Evolutionary conservation across 163 green algal species (phyloP), one percentile per base, ranked within the genome.

Genomic region (Chlorella variabilis): DNA sequence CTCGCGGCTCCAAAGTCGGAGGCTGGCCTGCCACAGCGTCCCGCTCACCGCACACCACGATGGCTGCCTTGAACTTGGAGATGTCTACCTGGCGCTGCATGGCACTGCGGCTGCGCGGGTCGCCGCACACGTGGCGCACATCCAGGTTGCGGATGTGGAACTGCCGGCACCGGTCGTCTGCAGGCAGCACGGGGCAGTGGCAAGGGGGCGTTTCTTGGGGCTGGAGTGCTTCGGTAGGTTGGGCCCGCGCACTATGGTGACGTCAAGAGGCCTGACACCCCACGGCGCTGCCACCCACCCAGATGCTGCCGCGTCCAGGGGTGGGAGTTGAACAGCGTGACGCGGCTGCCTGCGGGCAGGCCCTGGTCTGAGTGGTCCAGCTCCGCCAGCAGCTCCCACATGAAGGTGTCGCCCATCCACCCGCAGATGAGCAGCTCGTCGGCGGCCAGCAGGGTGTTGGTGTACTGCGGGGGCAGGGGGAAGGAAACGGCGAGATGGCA

Each of bases 391-490:
- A 92, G 29, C 34, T 73, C 68, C 76, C 74, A 84, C 84, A 91
- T 91, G 51, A 87, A 82, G 1, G 62, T 82, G 5, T 34, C 9
- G 18, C 61, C 75, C 75, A 81, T 73, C 87, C 87, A 91, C 27
- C 88, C 86, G 25, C 86, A 89, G 34, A 92, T 86, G 17, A 92
- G 78, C 68, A 92, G 33, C 73, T 80, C 45, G n/a, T 77, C 71
- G 62, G 31, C 65, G 0, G 63, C 23, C 29, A 83, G 48, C 34
- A 68, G 23, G 13, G 45, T 54, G 9, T 45, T 36, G 75, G n/a
- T 75, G 69, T 87, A 83, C 78, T 89, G 78, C 74, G 80, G 45
- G 11, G 45, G 11, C 45, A 54, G 45, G 45, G 15, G 15, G 45
- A 54, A 54, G 15, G 15, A n/a, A n/a, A n/a, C n/a, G n/a, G n/a